Percentiles rank a stretch among this genome's conserved stretches.
These are phyloP conservation scores for Monosporascus cannonballus DNA, from an alignment of 2,329 filamentous ascomycete species.

Conservation along the genomic window DNA sequence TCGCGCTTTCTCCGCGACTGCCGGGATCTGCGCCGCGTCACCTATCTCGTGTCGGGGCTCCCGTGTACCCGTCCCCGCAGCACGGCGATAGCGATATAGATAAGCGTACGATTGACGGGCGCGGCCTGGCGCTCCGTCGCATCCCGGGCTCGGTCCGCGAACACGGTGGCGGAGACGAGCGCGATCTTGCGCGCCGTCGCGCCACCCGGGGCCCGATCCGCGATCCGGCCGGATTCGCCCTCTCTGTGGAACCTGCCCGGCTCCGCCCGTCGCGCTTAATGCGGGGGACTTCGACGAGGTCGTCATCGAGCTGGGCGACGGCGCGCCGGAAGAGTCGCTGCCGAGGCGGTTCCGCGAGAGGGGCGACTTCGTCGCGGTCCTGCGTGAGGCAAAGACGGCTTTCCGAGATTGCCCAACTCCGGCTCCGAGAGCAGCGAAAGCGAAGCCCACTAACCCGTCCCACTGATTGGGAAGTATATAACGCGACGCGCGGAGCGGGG, in stretches of 20 bases:
- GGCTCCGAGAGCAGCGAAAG: background rate
- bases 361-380: background rate
- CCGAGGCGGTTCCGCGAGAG: background rate
- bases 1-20: background rate
- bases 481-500: background rate
- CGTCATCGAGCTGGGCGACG: background rate
- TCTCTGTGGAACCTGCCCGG: background rate
- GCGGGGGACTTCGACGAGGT: background rate
- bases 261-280: background rate
- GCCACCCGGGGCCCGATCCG: too few species aligned
- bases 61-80: too few species aligned
- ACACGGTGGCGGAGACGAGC: background rate
- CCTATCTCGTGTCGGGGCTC: background rate
- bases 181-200: too few species aligned
- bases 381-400: background rate
- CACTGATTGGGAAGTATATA: background rate
- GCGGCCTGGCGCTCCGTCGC: too few species aligned
- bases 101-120: too few species aligned
- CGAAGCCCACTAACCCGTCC: background rate
- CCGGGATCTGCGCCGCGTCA: background rate
- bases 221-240: background rate
- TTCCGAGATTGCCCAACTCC: background rate
- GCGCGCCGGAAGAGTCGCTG: background rate
- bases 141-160: too few species aligned
- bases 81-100: too few species aligned